Evolutionary conservation across 306 rosid species (phyloP), one percentile per base, ranked within the genome.

Genomic region (Dryas drummondii): DNA sequence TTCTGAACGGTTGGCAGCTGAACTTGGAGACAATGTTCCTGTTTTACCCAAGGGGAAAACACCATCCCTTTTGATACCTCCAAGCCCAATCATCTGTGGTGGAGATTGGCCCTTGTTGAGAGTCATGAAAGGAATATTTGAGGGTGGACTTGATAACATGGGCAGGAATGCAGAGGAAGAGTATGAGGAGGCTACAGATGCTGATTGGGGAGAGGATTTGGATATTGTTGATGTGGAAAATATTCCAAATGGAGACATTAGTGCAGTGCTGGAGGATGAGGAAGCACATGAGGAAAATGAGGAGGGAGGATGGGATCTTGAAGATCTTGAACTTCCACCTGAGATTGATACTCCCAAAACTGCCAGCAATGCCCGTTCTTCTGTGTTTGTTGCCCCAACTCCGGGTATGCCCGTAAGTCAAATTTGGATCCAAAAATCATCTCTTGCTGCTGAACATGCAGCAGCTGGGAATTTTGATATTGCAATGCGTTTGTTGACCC

Each of bases 401-500:
- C 89, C 89, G 53, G 97, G 97, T 50, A 86, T 90, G 93, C 88
- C 97, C 40, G 89, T 90, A 41, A 90, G 86, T 72, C 93, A 92
- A 77, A 88, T 90, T 69, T 92, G 97, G 97, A 79, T 73, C 71
- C 97, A 92, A 76, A 92, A 78, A 53, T 92, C 97, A 63, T 88
- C 93, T 64, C 91, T 92, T 73, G 97, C 97, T n/a, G 97, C 97
- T 81, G 97, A 92, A 73, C 97, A 92, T 84, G 96, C 87, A 13
- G 96, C 97, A 9, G 96, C 92, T 40, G 96, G 97, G 52, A 90
- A 92, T 74, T 92, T 86, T 74, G 97, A 92, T 55, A 88, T 94
- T 60, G 93, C 93, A 48, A 92, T 92, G 96, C 83, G 93, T 64
- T 82, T 90, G 58, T 84, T 92, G 74, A 86, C 78, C 86, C 78